Percentiles rank a stretch among this genome's conserved stretches.
phyloP scores from a whole-genome alignment of 495 filamentous ascomycete species.

The Aspergillus baeticus region DNA sequence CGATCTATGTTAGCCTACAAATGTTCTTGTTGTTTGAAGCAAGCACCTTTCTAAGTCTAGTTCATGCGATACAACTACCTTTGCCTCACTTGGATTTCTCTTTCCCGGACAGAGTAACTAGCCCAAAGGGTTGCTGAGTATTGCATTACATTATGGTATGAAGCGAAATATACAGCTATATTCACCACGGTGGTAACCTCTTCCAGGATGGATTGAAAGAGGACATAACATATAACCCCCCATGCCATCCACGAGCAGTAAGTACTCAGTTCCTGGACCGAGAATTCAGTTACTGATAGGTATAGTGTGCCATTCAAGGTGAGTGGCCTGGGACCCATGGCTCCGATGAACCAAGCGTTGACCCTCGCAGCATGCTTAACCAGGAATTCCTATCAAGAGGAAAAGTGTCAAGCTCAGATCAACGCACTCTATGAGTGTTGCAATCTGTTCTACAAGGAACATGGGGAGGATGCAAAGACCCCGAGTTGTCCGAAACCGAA shows the following conservation, averaged over 20 bases:
- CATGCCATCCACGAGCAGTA: conserved; percentile 88
- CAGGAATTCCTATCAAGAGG: conserved; percentile 85
- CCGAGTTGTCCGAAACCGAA: conserved; percentile 83
- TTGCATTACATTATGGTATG: conserved; percentile 48
- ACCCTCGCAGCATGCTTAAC: conserved; percentile 67
- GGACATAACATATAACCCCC: conserved; percentile 71
- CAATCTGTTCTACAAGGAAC: conserved; percentile 77
- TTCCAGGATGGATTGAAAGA: conserved; percentile 56
- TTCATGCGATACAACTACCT: background rate
- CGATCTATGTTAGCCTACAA: background rate
- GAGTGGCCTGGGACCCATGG: conserved; percentile 4
- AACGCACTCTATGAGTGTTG: conserved; percentile 97
- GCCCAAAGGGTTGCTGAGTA: background rate
- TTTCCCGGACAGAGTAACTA: background rate
- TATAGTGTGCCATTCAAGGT: conserved; percentile 89
- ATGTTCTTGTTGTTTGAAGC: background rate
- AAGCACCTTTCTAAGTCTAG: background rate
- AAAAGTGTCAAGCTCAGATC: conserved; percentile 75
- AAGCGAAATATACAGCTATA: background rate
- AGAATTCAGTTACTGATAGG: background rate
- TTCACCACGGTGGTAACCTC: background rate
- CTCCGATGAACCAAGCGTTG: conserved; percentile 8
- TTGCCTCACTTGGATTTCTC: background rate
- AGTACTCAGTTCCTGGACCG: conserved; percentile 31
- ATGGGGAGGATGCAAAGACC: conserved; percentile 73